Percentiles rank a stretch among this genome's conserved stretches.
phyloP scores from a whole-genome alignment of 768 basidiomycete species.

The Suillus discolor region DNA sequence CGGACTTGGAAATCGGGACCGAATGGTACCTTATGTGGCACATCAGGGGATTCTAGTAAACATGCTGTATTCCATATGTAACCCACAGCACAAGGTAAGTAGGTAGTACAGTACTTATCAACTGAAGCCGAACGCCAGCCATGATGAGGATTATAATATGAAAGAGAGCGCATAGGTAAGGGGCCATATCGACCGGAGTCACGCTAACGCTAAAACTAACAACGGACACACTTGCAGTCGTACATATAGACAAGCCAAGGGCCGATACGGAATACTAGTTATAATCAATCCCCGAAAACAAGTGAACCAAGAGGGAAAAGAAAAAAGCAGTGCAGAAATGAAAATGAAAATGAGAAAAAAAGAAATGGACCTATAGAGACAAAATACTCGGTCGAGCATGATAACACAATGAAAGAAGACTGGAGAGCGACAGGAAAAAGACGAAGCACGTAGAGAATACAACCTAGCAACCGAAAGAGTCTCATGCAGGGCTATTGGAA shows the following conservation, averaged over 20 bases:
- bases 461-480: slow-evolving; percentile 23
- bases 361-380: slow-evolving; percentile 29
- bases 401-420: slow-evolving; percentile 16
- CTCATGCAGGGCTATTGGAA: slow-evolving; percentile 24
- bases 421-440: slow-evolving; percentile 12
- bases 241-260: slow-evolving; percentile 33
- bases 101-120: slow-evolving; percentile 8
- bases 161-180: slow-evolving; percentile 10
- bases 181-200: slow-evolving; percentile 8
- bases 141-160: slow-evolving; percentile 5
- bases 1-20: too few species aligned
- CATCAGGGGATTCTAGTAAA: background rate
- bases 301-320: slow-evolving; percentile 10
- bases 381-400: slow-evolving; percentile 17
- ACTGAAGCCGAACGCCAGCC: slow-evolving; percentile 6
- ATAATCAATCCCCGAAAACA: slow-evolving; percentile 17
- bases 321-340: background rate
- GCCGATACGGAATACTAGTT: slow-evolving; percentile 27
- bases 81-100: slow-evolving; percentile 9
- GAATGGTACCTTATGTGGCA: too few species aligned
- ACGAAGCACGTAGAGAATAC: slow-evolving; percentile 18
- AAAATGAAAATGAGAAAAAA: slow-evolving; percentile 15
- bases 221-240: slow-evolving; percentile 8
- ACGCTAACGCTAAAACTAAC: slow-evolving; percentile 3
- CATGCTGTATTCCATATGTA: slow-evolving; percentile 4